Conservation (phyloP, 2,329 filamentous ascomycete species). For the Tolypocladium ophioglossoides region DNA sequence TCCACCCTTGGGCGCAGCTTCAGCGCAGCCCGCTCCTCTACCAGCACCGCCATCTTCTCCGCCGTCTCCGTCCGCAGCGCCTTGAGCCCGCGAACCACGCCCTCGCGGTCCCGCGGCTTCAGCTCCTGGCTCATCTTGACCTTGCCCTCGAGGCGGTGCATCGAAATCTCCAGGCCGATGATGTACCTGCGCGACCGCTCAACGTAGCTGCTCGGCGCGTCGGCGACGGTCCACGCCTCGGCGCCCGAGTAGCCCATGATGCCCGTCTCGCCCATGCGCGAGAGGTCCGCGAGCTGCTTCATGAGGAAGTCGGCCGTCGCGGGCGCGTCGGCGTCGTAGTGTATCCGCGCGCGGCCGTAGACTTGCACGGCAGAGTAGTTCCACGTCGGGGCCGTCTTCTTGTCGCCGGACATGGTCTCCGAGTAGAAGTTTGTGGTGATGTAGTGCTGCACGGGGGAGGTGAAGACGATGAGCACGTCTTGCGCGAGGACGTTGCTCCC, state of each 20-base stretch:
- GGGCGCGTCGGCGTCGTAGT: slow-evolving; percentile 33
- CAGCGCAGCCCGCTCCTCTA: slow-evolving; percentile 17
- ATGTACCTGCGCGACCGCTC: slow-evolving; percentile 43
- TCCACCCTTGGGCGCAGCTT: slow-evolving; percentile 5
- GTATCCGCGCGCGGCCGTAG: slow-evolving; percentile 46
- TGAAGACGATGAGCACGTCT: slow-evolving; percentile 55
- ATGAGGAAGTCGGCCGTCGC: slow-evolving; percentile 36
- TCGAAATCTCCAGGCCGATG: slow-evolving; percentile 47
- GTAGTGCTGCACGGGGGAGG: slow-evolving; percentile 46
- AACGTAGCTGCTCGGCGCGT: slow-evolving; percentile 46
- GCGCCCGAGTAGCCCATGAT: slow-evolving; percentile 44
- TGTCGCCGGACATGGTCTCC: slow-evolving; percentile 48
- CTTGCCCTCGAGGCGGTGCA: slow-evolving; percentile 46
- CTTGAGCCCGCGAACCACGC: slow-evolving; percentile 46
- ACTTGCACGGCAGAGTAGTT: slow-evolving; percentile 56
- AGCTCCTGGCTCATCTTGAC: slow-evolving; percentile 58
- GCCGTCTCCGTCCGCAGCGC: slow-evolving; percentile 18
- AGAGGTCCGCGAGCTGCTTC: slow-evolving; percentile 41
- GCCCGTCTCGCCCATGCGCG: slow-evolving; percentile 34
- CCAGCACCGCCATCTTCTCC: slow-evolving; percentile 17
- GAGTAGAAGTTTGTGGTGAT: slow-evolving; percentile 59
- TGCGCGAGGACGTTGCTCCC: slow-evolving; percentile 23
- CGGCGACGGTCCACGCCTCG: slow-evolving; percentile 42
- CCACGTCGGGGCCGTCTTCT: slow-evolving; percentile 58
- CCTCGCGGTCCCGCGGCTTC: slow-evolving; percentile 37